These are phyloP conservation scores for Aureobasidium sp. DNA, from an alignment of 2,329 filamentous ascomycete species.

Conservation along the genomic window DNA sequence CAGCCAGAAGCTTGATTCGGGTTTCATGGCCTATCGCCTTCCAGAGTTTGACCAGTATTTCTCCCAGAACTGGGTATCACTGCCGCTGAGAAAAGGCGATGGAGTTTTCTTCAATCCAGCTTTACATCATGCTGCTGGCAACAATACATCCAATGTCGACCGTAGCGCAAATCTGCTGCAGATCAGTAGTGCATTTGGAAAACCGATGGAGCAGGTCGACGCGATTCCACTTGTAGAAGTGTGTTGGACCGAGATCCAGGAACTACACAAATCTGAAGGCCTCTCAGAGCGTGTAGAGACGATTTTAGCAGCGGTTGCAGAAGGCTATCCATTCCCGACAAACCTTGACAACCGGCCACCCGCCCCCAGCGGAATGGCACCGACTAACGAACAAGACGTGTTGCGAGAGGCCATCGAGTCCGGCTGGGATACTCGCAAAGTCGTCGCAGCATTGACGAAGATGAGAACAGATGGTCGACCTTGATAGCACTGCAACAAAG, in stretches of 20 bases:
- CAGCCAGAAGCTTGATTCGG: slow-evolving; percentile 50
- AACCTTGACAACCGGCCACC: slow-evolving; percentile 54
- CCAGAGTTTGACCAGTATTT: slow-evolving; percentile 51
- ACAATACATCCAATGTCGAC: slow-evolving; percentile 46
- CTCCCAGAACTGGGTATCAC: slow-evolving; percentile 43
- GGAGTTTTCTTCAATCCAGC: slow-evolving; percentile 59
- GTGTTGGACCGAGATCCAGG: slow-evolving; percentile 38
- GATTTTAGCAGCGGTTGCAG: slow-evolving; percentile 46
- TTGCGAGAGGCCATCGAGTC: slow-evolving; percentile 40
- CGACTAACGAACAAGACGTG: slow-evolving; percentile 52
- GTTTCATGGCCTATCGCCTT: slow-evolving; percentile 52
- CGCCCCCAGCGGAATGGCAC: slow-evolving; percentile 52
- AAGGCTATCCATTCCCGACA: slow-evolving; percentile 57
- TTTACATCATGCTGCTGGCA: slow-evolving; percentile 56
- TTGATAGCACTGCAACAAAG: no score
- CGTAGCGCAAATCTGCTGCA: slow-evolving; percentile 57
- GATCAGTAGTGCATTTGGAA: slow-evolving; percentile 55
- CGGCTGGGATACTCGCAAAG: slow-evolving; percentile 34
- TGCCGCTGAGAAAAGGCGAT: slow-evolving; percentile 51
- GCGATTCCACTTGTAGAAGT: slow-evolving; percentile 41
- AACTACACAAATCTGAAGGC: slow-evolving; percentile 31
- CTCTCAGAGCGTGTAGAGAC: slow-evolving; percentile 39
- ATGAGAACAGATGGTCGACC: slow-evolving; percentile 23
- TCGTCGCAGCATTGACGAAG: slow-evolving; percentile 30
- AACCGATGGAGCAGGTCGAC: slow-evolving; percentile 57